A percentile compares a stretch with the other conserved stretches of the same genome.
phyloP scores from a whole-genome alignment of 352 stramenopile species.

The Pythium periplocum region DNA sequence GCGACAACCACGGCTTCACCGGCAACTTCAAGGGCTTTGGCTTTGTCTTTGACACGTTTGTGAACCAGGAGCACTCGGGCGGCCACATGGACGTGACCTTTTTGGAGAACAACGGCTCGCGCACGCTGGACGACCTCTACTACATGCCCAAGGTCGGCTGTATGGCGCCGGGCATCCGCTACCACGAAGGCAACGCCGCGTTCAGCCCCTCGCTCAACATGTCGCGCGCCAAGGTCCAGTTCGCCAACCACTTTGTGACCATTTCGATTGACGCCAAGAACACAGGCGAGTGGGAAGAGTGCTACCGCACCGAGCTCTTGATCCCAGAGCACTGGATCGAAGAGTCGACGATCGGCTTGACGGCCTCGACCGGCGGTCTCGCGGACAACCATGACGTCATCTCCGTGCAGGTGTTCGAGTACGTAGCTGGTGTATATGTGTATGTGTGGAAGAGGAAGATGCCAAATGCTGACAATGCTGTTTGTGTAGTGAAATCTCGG shows the following conservation, averaged over 20 bases:
- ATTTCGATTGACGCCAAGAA: constrained; percentile 74
- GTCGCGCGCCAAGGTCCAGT: constrained; percentile 76
- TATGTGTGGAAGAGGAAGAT: background rate
- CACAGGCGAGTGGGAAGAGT: constrained; percentile 67
- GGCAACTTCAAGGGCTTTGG: constrained; percentile 66
- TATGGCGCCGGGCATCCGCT: constrained; percentile 71
- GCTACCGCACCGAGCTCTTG: constrained; percentile 44
- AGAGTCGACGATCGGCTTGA: constrained; percentile 67
- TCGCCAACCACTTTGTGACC: constrained; percentile 60
- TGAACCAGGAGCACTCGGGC: constrained; percentile 70
- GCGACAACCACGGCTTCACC: constrained; percentile 81
- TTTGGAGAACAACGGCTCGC: constrained; percentile 73
- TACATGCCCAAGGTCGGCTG: constrained; percentile 64
- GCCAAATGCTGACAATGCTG: constrained; percentile 5
- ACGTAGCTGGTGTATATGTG: constrained; percentile 15
- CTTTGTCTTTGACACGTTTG: constrained; percentile 82
- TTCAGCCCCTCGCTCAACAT: constrained; percentile 79
- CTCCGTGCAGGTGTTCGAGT: constrained; percentile 71
- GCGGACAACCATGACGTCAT: constrained; percentile 85
- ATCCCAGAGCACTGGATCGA: constrained; percentile 52
- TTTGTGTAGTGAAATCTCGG: constrained; percentile 49
- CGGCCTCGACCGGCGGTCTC: constrained; percentile 74
- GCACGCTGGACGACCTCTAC: constrained; percentile 73
- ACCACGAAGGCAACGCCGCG: constrained; percentile 74
- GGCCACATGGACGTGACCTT: constrained; percentile 84